Base-by-base conservation (phyloP, 495 filamentous ascomycete genomes). In the Pyronema omphalodes region DNA sequence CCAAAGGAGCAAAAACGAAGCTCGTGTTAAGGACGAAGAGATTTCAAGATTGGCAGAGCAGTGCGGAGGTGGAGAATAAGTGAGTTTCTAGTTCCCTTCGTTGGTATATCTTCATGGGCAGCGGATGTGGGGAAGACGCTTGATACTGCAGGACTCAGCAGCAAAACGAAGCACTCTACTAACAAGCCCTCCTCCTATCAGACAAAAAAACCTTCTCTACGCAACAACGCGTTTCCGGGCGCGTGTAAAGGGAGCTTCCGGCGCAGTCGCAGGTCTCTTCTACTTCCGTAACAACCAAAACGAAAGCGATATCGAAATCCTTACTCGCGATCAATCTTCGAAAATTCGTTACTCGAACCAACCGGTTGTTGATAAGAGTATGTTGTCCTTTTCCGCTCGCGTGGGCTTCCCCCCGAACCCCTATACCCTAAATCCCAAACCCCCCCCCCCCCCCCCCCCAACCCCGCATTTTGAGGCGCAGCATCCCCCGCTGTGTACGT, bases 231-330 rank as follows among this genome's bases (percentile, higher is more conserved):
- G 84, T 17, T 75, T 87, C 60, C 71, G 74, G 15, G 73, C 74
- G 7, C 70, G 75, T 29, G 75, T 74, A 6, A 46, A 67, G 3
- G 77, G 76, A 1, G 67, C 70, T 0, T 64, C 67, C 0, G 80
- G 82, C 45, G 82, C 80, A 33, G 78, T 82, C 49, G 79, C 79
- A 0, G 82, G 81, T 37, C 73, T 84, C 55, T 86, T 88, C 67
- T 85, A 83, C 17, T 81, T 81, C 58, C 67, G 73, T 14, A 68
- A 75, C 14, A 63, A 68, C 0, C 75, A 80, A 35, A 79, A 83
- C 59, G 83, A 89, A 67, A 77, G 79, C 0, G 86, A 91, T 60
- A 74, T 91, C 41, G 86, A 93, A 61, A 77, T 86, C 55, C 71
- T 82, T 12, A 85, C 82, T 0, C 66, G 66, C 1, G 80, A 79